Evolutionary conservation across 345 rosid genomes (phyloP), one percentile per base, ranked within the genome.

Genomic region (Aegle marmelos): DNA sequence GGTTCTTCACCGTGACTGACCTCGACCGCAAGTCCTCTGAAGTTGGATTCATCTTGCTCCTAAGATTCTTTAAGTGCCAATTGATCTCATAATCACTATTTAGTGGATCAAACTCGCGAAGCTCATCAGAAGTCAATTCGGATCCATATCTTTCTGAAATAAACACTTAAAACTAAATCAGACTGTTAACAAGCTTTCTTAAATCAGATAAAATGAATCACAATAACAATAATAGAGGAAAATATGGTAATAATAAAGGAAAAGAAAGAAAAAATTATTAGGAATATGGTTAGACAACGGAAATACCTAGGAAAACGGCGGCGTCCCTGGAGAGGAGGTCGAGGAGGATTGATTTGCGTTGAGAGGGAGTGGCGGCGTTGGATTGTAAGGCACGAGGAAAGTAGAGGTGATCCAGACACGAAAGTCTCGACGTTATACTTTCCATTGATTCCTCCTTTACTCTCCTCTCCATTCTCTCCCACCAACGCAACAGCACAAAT

Each of bases 261-360:
- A 41, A 41, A 2, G 50, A 41, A 4, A 41, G 50, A 41, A 10
- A 8, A 54, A 62, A 68, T 13, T n/a, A 24, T 11, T 17, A 16
- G 6, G 56, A 50, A 50, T 24, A 25, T 17, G 53, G 19, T 19
- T 56, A 17, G 30, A 5, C 41, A 28, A 7, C 0, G 48, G 30
- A 14, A 27, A 13, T 81, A 93, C 98, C 98, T 4, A 93, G 83
- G 85, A 93, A 94, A 50, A 95, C 93, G 86, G 97, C 91, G 82
- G 82, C 90, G 81, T 93, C 97, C 24, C 98, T 91, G 58, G 87
- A 84, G 79, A 95, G 96, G 79, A 95, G 99, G 86, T 95, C 93
- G 77, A 83, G 89, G 82, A 95, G 93, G 76, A 95, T 83, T 78
- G 93, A 84, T 82, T 93, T 88, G 76, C 99, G 98, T 68, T 84